Conservation (phyloP, 75 land plant species). For the Cunninghamia lanceolata region DNA sequence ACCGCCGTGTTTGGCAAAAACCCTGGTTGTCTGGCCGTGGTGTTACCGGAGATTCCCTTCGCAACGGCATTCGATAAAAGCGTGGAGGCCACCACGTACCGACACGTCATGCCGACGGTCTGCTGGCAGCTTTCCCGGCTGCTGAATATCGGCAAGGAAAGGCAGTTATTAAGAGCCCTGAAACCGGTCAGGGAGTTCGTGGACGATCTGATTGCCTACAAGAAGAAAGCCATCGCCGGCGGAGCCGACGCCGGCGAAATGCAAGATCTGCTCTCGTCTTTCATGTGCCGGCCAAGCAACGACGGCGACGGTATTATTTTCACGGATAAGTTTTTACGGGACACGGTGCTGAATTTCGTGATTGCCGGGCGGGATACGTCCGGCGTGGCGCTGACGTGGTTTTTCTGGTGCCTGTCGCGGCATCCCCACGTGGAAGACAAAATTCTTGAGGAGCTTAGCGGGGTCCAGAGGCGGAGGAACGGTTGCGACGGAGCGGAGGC, state of each 20-base stretch:
- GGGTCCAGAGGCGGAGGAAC: neutral
- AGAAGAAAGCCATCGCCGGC: neutral
- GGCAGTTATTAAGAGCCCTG: neutral
- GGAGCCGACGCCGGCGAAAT: neutral
- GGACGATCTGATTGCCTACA: neutral
- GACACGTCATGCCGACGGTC: constrained; percentile 17
- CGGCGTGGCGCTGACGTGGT: constrained; percentile 30
- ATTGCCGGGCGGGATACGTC: constrained; percentile 40
- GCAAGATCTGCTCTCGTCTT: constrained; percentile 26
- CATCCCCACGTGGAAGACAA: constrained; percentile 26
- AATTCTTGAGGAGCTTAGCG: constrained; percentile 10
- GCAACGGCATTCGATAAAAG: constrained; percentile 27
- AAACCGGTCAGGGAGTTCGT: neutral
- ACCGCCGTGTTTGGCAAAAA: constrained; percentile 18
- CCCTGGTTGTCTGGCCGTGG: constrained; percentile 14
- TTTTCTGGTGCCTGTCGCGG: constrained; percentile 33
- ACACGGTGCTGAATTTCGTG: constrained; percentile 21
- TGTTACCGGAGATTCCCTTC: constrained; percentile 21
- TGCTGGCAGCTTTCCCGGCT: constrained; percentile 7
- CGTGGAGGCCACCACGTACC: constrained; percentile 9
- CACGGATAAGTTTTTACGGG: constrained; percentile 18
- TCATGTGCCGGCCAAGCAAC: constrained; percentile 10
- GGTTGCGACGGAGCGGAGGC: neutral
- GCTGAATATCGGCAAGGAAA: neutral
- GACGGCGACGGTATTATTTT: neutral